Conservation (phyloP, 1,284 basidiomycete genomes). For the Entoloma clypeatum region DNA sequence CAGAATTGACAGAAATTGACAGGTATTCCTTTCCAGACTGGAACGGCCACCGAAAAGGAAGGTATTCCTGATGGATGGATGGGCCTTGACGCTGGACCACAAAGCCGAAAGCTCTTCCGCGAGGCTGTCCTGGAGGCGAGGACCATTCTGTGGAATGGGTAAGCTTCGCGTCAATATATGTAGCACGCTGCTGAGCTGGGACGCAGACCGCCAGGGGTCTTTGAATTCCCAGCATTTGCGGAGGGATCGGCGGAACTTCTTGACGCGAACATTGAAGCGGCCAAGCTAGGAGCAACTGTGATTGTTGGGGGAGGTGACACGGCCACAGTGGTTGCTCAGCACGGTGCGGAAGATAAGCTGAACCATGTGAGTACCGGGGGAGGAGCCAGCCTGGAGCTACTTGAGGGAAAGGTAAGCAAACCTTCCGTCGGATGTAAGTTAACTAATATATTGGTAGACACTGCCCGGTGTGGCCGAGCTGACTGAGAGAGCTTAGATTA, state of each 20-base stretch:
- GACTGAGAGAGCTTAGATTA: constrained; percentile 60
- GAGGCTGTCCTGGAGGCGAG: constrained; percentile 84
- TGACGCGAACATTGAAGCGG: constrained; percentile 86
- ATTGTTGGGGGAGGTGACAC: constrained; percentile 96
- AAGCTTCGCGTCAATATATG: constrained; percentile 17
- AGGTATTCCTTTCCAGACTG: constrained; percentile 50
- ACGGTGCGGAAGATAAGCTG: constrained; percentile 81
- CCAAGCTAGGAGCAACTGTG: constrained; percentile 83
- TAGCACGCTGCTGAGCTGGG: constrained; percentile 4
- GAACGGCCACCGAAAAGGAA: constrained; percentile 71
- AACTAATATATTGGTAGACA: constrained; percentile 39
- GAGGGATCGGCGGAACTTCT: constrained; percentile 84
- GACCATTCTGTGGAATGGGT: constrained; percentile 99
- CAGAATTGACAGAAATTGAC: not conserved
- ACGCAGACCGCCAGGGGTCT: constrained; percentile 87
- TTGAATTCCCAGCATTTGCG: constrained; percentile 94
- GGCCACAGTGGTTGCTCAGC: constrained; percentile 85
- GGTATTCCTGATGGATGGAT: constrained; percentile 95
- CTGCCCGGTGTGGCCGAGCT: constrained; percentile 85
- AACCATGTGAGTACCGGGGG: constrained; percentile 98
- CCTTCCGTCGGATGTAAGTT: not conserved
- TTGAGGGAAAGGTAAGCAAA: constrained; percentile 87
- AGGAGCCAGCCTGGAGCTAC: constrained; percentile 91
- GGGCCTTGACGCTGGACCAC: constrained; percentile 87
- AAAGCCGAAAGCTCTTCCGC: constrained; percentile 80